A percentile compares a stretch with the other conserved stretches of the same genome.
Conservation (phyloP, 2,329 filamentous ascomycete genomes). For the Colletotrichum sojae region DNA sequence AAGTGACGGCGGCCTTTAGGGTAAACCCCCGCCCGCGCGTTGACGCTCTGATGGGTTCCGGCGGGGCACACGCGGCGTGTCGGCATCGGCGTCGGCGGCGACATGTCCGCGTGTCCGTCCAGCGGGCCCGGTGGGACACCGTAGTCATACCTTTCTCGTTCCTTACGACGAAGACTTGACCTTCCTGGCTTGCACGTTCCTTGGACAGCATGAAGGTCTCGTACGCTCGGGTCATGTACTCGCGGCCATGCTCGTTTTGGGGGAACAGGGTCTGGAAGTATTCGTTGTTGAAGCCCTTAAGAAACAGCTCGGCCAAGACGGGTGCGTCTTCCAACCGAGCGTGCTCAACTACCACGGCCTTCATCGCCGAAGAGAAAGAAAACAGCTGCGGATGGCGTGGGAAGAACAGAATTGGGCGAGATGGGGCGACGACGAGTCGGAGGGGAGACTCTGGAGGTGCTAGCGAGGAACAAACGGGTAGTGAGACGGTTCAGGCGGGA, state of each 20-base stretch:
- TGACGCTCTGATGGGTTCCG: no score
- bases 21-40: not conserved
- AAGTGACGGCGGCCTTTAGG: not conserved
- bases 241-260: constrained; percentile 34
- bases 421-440: not conserved
- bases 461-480: not conserved
- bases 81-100: no score
- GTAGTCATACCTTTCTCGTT: constrained; percentile 20
- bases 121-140: no score
- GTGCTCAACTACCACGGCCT: constrained; percentile 16
- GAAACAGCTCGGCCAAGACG: constrained; percentile 34
- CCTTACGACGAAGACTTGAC: constrained; percentile 29
- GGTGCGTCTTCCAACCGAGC: constrained; percentile 32
- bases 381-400: not conserved
- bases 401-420: not conserved
- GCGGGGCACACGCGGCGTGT: no score
- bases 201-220: constrained; percentile 32
- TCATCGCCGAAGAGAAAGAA: not conserved
- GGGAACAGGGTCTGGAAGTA: constrained; percentile 36
- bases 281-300: constrained; percentile 37
- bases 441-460: not conserved
- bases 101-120: not conserved
- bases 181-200: constrained; percentile 23
- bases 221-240: constrained; percentile 26
- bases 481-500: constrained; percentile 16